Conservation (phyloP, 2,329 filamentous ascomycete species). For the Monilinia polystroma region DNA sequence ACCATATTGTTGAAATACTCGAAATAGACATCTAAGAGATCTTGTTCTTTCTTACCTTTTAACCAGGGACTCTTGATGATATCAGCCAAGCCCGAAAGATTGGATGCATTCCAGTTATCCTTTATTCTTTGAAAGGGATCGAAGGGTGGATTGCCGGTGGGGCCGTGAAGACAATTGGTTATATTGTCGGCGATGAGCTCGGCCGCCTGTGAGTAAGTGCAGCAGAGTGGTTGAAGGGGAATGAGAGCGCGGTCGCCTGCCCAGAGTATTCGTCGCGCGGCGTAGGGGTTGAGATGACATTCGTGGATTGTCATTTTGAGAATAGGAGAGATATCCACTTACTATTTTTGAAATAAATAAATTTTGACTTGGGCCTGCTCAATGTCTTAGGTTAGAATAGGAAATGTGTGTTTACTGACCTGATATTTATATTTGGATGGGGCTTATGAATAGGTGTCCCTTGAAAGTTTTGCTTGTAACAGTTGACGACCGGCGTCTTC, state of each 20-base stretch:
- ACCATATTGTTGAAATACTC: constrained; percentile 19
- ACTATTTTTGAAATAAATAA: not conserved
- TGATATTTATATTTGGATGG: not conserved
- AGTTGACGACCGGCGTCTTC: constrained; percentile 16
- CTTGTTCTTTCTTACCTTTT: constrained; percentile 11
- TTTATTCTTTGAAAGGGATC: constrained; percentile 18
- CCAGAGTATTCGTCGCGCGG: constrained; percentile 18
- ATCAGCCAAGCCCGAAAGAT: not conserved
- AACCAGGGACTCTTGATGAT: constrained; percentile 20
- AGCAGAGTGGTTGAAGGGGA: constrained; percentile 15
- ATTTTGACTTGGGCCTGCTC: constrained; percentile 4
- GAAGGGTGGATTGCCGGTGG: not conserved
- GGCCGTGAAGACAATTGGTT: constrained; percentile 3
- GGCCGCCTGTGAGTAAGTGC: constrained; percentile 20
- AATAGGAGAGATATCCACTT: not conserved
- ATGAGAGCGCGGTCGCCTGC: constrained; percentile 3
- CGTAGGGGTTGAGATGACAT: constrained; percentile 21
- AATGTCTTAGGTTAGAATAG: constrained; percentile 4
- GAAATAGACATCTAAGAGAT: constrained; percentile 15
- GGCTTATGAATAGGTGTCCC: not conserved
- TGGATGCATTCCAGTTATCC: constrained; percentile 6
- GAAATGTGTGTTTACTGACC: constrained; percentile 1
- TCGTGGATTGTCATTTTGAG: constrained; percentile 18
- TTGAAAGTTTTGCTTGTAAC: not conserved
- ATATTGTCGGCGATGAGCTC: constrained; percentile 19